Conservation (phyloP, 2,329 filamentous ascomycete species). For the Aureobasidium melanogenum region DNA sequence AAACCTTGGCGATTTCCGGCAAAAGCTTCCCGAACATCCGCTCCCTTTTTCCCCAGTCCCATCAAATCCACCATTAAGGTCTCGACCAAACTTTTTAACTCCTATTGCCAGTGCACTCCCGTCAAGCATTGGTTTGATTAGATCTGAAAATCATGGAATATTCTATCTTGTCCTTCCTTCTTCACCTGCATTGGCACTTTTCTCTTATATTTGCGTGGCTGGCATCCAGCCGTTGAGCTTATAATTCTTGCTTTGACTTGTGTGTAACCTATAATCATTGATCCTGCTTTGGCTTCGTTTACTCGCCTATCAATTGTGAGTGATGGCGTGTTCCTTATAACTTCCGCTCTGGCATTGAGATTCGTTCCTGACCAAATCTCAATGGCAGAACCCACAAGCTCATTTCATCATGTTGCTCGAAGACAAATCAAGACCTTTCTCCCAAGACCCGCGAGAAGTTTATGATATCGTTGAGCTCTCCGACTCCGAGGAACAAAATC, state of each 20-base stretch:
- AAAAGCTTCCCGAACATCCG: not conserved
- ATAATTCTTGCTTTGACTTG: constrained; percentile 6
- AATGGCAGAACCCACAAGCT: not conserved
- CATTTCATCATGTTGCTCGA: not conserved
- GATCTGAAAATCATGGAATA: not conserved
- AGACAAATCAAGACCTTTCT: not conserved
- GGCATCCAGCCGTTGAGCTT: not conserved
- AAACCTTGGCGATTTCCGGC: constrained; percentile 1
- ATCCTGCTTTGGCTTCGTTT: not conserved
- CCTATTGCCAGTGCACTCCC: constrained; percentile 1
- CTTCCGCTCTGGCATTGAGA: not conserved
- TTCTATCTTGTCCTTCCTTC: not conserved
- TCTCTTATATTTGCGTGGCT: not conserved
- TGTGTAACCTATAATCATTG: not conserved
- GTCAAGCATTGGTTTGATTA: not conserved
- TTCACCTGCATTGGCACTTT: not conserved
- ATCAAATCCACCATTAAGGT: not conserved
- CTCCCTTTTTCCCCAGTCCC: not conserved
- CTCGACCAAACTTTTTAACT: not conserved
- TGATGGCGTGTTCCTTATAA: not conserved
- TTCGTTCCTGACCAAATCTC: not conserved
- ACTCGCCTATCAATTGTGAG: not conserved
- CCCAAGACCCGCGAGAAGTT: not conserved
- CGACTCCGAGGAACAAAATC: not conserved
- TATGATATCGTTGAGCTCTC: constrained; percentile 1